Base-by-base conservation (phyloP, 2,329 filamentous ascomycete genomes). In the Laburnicola sp. region DNA sequence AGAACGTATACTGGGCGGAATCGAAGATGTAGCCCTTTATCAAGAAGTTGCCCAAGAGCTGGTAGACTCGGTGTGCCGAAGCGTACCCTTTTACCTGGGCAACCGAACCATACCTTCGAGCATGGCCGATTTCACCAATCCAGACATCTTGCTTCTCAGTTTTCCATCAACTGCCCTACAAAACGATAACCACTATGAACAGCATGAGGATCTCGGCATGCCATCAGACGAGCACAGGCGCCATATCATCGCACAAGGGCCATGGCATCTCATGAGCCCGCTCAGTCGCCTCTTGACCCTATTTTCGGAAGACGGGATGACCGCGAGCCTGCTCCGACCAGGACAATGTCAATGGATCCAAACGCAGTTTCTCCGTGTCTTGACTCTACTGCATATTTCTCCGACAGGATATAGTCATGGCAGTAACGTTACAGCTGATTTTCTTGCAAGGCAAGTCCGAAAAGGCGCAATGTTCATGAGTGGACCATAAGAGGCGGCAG, bases 191-290 rank as follows among this genome's bases (percentile, higher is more conserved):
- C n/a, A 3, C 4, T 27, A 8, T 36, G 3, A 34, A 11, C 16
- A 45, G n/a, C 11, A 47, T 31, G 11, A 16, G n/a, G 11, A 39
- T 30, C 22, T 30, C 22, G 11, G 21, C 1, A 30, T 31, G 11
- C 8, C 16, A 27, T 48, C 46, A 36, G 41, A 51, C 27, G 31
- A 51, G 21, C 48, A 51, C 27, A 39, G 27, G 21, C 42, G 30
- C 22, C 42, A 51, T 36, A 26, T 51, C 11, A 51, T 51, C 16
- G 48, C 48, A 7, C 42, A 46, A 46, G 48, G 48, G 27, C 41
- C 48, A 6, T 51, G 48, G 48, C 48, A 51, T 21, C 26, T 45
- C 11, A 49, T 53, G 45, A 40, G 31, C 34, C 39, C 50, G 11
- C 40, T 48, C 22, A 53, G 45, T 30, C 39, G 23, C 32, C 39